Base-by-base conservation (phyloP, 2,329 filamentous ascomycete species). In the Calonectria pseudoturangicola region DNA sequence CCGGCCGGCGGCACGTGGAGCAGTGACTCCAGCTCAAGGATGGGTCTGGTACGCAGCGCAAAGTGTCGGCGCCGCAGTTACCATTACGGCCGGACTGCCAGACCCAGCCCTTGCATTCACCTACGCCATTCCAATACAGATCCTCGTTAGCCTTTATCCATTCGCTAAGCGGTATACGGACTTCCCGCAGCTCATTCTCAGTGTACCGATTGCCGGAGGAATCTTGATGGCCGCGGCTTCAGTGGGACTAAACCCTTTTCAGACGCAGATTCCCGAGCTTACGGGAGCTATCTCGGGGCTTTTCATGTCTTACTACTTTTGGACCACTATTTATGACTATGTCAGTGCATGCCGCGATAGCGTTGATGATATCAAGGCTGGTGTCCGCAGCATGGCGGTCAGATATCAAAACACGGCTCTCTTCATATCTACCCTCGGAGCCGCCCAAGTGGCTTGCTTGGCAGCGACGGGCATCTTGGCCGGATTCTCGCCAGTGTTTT, bases 331-430 rank as follows among this genome's bases (percentile, higher is more conserved):
- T 18, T 58, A 39, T 12, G 33, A 58, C 51, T 58, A 58, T 13
- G 30, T 58, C 30, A 58, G 36, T 33, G 51, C 51, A 21, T 39
- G n/a, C n/a, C 51, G 36, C 10, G 51, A 58, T 18, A 58, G 30
- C 8, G 51, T 58, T 4, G 51, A 58, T 58, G 51, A 58, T 12
- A 58, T 58, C n/a, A 58, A 58, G 30, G 51, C 51, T 15, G 51
- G 51, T 5, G 30, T 58, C 16, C 30, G 51, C n/a, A 39, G 51
- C 51, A 58, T 39, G 51, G 51, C 51, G 6, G 51, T 58, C 8
- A 30, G 51, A 3, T 58, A 25, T 25, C 36, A 18, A 30, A 39
- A 58, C 33, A 58, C 51, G 1, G 15, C 51, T 7, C 18, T 2
- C 4, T 58, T 58, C 18, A 58, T 58, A 25, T 58, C 51, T 8